These are phyloP conservation scores for Cylindrotheca fusiformis DNA, from an alignment of 108 stramenopile species.

Conservation along the genomic window DNA sequence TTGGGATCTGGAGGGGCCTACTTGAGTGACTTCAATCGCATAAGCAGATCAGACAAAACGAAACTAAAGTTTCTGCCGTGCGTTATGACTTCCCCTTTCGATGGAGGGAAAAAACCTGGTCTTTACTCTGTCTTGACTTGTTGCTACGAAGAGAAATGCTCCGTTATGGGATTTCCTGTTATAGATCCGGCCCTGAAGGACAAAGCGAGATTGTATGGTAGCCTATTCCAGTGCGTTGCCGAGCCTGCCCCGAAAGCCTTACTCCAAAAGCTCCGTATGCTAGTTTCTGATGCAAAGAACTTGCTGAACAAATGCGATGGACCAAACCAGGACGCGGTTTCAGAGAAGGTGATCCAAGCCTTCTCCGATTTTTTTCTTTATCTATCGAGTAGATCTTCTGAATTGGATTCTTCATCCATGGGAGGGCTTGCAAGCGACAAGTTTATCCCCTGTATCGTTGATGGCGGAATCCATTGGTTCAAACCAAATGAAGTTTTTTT, in stretches of 20 bases:
- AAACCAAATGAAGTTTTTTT: conserved; percentile 62
- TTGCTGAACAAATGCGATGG: not conserved
- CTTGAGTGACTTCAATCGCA: conserved; percentile 34
- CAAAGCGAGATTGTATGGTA: conserved; percentile 38
- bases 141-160: conserved; percentile 44
- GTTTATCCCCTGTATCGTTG: conserved; percentile 56
- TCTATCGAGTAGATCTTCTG: conserved; percentile 52
- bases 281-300: conserved; percentile 36
- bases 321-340: not conserved
- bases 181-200: conserved; percentile 46
- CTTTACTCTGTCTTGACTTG: conserved; percentile 44
- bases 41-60: conserved; percentile 12
- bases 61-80: conserved; percentile 61
- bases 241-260: conserved; percentile 47
- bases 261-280: conserved; percentile 44
- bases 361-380: conserved; percentile 38
- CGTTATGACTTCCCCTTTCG: conserved; percentile 32
- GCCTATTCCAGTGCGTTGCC: conserved; percentile 43
- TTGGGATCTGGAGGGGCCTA: conserved; percentile 61
- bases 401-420: conserved; percentile 36
- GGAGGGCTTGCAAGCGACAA: conserved; percentile 25
- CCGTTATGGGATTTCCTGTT: conserved; percentile 65
- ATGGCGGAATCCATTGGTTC: conserved; percentile 44
- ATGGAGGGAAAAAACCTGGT: conserved; percentile 23
- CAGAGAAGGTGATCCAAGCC: conserved; percentile 16